Conservation (phyloP, 83 land plant genomes). For the Picea mariana region DNA sequence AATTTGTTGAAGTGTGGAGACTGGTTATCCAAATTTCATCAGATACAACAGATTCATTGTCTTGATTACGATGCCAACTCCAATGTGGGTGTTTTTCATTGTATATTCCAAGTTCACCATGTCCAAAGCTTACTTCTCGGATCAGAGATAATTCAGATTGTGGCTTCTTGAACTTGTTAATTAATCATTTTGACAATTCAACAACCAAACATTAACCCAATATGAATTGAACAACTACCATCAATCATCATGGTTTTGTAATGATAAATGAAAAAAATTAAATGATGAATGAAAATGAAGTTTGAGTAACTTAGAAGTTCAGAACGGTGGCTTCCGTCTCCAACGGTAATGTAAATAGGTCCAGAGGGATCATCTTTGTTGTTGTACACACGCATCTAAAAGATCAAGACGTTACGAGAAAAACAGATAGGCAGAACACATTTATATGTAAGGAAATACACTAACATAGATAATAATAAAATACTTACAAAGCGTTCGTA, state of each 20-base stretch:
- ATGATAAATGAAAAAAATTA: too few species aligned
- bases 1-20: too few species aligned
- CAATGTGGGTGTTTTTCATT: constrained; percentile 76
- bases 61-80: constrained; percentile 92
- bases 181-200: constrained; percentile 47
- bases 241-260: background rate
- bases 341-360: constrained; percentile 38
- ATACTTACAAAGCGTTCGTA: constrained; percentile 51
- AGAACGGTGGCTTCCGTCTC: constrained; percentile 58
- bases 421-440: background rate
- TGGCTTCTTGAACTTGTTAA: constrained; percentile 79
- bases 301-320: too few species aligned
- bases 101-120: constrained; percentile 68
- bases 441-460: too few species aligned
- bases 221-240: too few species aligned
- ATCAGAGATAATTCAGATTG: too few species aligned
- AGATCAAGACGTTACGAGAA: background rate
- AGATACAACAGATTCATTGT: constrained; percentile 65
- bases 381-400: constrained; percentile 14
- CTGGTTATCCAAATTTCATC: constrained; percentile 70
- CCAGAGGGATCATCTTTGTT: constrained; percentile 32
- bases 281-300: too few species aligned
- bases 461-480: background rate
- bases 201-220: too few species aligned
- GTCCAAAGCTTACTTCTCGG: constrained; percentile 87